phyloP scores from a whole-genome alignment of 306 rosid species.

The Malus orientalis region DNA sequence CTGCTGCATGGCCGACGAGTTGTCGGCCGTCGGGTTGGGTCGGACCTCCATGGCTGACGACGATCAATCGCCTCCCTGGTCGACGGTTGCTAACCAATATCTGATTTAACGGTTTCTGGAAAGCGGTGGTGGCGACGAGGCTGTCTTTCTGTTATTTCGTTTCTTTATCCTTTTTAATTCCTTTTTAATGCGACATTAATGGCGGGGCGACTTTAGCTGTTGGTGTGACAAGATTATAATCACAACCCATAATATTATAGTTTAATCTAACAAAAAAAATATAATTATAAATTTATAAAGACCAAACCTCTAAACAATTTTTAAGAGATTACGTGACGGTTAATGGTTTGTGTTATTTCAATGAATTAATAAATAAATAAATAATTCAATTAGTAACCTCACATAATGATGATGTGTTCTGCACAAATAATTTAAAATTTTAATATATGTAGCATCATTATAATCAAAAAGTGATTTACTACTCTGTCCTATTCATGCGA shows the following conservation, averaged over 20 bases:
- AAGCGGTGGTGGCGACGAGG: neutral
- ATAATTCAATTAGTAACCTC: no score
- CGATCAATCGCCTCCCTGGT: slow-evolving; percentile 3
- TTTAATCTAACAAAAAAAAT: no score
- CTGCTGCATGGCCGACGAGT: slow-evolving; percentile 46
- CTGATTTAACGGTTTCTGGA: neutral
- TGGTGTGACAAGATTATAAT: slow-evolving; percentile 6
- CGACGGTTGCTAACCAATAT: neutral
- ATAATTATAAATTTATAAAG: no score
- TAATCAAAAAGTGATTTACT: neutral
- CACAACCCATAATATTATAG: neutral
- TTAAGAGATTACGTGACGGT: no score
- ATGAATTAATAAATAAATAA: no score
- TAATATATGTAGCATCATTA: no score
- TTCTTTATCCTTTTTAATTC: neutral
- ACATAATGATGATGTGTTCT: no score
- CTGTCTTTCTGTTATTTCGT: neutral
- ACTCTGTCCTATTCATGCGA: no score
- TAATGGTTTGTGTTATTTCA: no score
- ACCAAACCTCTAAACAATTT: no score
- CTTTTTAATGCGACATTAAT: neutral
- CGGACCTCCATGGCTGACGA: slow-evolving; percentile 64
- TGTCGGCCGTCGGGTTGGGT: slow-evolving; percentile 45
- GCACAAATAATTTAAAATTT: no score
- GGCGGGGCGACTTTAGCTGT: neutral